phyloP scores from a whole-genome alignment of 2,329 filamentous ascomycete genomes.

The Diaporthe ilicicola region DNA sequence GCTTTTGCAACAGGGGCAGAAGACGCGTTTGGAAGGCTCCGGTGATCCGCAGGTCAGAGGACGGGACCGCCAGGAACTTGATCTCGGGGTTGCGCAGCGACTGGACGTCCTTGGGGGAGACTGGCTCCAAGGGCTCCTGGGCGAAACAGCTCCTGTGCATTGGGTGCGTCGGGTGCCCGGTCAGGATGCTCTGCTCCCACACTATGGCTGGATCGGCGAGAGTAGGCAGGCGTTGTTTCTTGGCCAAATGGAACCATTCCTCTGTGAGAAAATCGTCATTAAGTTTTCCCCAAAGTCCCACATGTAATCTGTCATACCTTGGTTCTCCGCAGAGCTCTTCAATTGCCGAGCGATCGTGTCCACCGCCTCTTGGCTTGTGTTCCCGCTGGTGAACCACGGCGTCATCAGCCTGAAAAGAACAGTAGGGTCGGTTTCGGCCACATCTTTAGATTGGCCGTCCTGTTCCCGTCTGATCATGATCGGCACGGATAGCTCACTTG shows the following conservation, averaged over 20 bases:
- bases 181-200: conserved; percentile 15
- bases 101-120: background rate
- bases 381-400: background rate
- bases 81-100: conserved; percentile 1
- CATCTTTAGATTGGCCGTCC: background rate
- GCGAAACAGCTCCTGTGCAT: conserved; percentile 20
- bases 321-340: conserved; percentile 7
- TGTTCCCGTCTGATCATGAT: conserved; percentile 4
- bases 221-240: background rate
- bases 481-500: background rate
- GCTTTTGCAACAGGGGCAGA: background rate
- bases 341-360: background rate
- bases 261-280: background rate
- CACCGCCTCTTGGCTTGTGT: background rate
- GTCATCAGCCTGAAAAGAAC: background rate
- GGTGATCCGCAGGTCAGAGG: background rate
- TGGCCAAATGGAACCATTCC: conserved; percentile 19
- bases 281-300: background rate
- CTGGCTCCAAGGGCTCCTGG: background rate
- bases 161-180: conserved; percentile 5
- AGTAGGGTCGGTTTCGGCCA: conserved; percentile 2
- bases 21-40: conserved; percentile 5
- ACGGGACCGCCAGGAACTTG: background rate
- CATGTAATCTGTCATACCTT: background rate
- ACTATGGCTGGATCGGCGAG: conserved; percentile 3